Percentiles rank a stretch among this genome's conserved stretches.
Evolutionary conservation across 179 eudicot species (phyloP).

Genomic region (Beta corolliflora): DNA sequence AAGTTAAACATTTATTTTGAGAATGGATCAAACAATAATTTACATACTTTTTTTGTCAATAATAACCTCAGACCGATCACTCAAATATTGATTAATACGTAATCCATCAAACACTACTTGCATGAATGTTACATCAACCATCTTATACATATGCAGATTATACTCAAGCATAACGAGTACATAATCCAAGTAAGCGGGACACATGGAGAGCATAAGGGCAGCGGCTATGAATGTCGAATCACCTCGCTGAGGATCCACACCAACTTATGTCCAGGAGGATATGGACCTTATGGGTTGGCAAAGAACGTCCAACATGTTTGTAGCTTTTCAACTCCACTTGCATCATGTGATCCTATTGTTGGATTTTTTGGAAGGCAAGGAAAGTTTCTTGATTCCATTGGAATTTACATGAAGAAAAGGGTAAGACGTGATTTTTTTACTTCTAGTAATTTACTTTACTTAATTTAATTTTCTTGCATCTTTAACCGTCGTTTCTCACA

Average conservation of each 20-base stretch:
- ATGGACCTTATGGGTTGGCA: slow-evolving; percentile 25
- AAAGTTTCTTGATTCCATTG: slow-evolving; percentile 10
- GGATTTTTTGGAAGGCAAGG: slow-evolving; percentile 14
- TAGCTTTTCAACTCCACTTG: slow-evolving; percentile 19
- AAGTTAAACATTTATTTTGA: too few species aligned
- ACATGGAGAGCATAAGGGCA: slow-evolving; percentile 9
- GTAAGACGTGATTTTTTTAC: too few species aligned
- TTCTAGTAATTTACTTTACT: too few species aligned
- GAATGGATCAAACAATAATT: too few species aligned
- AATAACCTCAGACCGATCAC: too few species aligned
- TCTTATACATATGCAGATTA: slow-evolving; percentile 4
- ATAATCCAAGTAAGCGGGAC: slow-evolving; percentile 28
- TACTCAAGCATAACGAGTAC: slow-evolving; percentile 7
- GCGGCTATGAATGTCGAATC: slow-evolving; percentile 9
- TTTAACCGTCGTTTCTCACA: too few species aligned
- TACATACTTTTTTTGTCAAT: too few species aligned
- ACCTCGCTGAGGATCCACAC: slow-evolving; percentile 25
- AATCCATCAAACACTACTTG: too few species aligned
- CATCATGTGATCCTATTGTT: slow-evolving; percentile 8
- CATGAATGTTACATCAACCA: too few species aligned
- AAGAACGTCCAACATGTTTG: slow-evolving; percentile 17
- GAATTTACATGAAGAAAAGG: slow-evolving; percentile 2
- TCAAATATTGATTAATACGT: too few species aligned
- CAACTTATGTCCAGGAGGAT: slow-evolving; percentile 13
- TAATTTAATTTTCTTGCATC: too few species aligned